These are phyloP conservation scores for Aureobasidium sp. DNA, from an alignment of 2,329 filamentous ascomycete genomes.

Conservation along the genomic window DNA sequence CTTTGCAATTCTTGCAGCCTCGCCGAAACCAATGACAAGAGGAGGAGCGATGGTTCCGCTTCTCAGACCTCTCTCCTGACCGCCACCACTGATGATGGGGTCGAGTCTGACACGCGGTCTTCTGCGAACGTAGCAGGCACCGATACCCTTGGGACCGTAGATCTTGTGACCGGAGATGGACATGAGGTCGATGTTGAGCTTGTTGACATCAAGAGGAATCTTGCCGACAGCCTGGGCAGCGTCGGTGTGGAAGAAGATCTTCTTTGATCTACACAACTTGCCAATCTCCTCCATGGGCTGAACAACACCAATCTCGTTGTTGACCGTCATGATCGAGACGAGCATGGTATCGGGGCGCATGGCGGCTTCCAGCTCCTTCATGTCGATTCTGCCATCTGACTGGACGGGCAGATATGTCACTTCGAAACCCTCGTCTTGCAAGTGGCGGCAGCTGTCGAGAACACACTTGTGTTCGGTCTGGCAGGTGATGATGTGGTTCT, in stretches of 20 bases:
- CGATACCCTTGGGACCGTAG: constrained; percentile 94
- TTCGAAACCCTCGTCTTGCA: constrained; percentile 94
- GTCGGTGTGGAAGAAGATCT: constrained; percentile 97
- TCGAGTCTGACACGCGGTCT: constrained; percentile 89
- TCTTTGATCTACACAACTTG: constrained; percentile 80
- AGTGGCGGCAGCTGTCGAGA: constrained; percentile 89
- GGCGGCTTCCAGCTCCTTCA: constrained; percentile 78
- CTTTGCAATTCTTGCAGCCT: constrained; percentile 86
- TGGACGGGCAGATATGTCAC: constrained; percentile 95
- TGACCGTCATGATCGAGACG: constrained; percentile 97
- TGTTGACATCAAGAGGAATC: constrained; percentile 92
- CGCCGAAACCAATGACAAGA: constrained; percentile 85
- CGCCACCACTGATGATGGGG: constrained; percentile 91
- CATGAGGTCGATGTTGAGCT: constrained; percentile 98
- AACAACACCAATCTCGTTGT: constrained; percentile 99
- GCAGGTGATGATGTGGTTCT: constrained; percentile 95
- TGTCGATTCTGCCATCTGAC: constrained; percentile 73
- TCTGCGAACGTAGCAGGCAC: constrained; percentile 90
- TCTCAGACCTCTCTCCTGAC: constrained; percentile 88
- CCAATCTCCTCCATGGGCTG: constrained; percentile 93
- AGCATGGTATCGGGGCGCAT: constrained; percentile 86
- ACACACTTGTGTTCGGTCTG: constrained; percentile 99
- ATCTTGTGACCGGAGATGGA: constrained; percentile 98
- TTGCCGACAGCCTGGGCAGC: constrained; percentile 97
- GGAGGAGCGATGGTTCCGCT: constrained; percentile 90